Conservation (phyloP, 768 basidiomycete genomes). For the Boletellus ananas region DNA sequence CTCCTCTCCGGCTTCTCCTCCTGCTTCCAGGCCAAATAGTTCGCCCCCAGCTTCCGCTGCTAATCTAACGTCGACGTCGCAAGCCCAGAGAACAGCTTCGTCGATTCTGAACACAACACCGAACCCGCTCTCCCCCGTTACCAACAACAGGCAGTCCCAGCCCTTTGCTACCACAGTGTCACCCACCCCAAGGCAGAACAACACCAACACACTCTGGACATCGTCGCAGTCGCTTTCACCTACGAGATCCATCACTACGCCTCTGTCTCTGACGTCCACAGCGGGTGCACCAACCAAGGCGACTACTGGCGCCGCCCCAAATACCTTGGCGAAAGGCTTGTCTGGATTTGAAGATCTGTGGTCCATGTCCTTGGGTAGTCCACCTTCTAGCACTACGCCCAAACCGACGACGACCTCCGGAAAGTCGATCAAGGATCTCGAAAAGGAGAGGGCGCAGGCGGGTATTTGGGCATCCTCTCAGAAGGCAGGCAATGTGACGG, state of each 20-base stretch:
- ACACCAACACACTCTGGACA: conserved; percentile 18
- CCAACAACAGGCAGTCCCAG: conserved; percentile 23
- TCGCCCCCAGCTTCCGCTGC: conserved; percentile 19
- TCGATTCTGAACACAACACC: conserved; percentile 22
- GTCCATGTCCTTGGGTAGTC: conserved; percentile 68
- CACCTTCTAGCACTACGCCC: conserved; percentile 24
- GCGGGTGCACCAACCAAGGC: conserved; percentile 15
- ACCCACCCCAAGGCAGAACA: conserved; percentile 17
- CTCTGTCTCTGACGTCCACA: conserved; percentile 8
- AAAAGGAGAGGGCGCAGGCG: conserved; percentile 80
- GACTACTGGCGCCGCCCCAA: conserved; percentile 8
- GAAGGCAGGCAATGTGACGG: conserved; percentile 12
- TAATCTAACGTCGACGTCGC: conserved; percentile 9
- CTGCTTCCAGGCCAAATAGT: conserved; percentile 32
- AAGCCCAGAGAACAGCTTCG: conserved; percentile 14
- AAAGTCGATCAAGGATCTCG: conserved; percentile 87
- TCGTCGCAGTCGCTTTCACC: conserved; percentile 30
- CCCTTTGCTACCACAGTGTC: conserved; percentile 18
- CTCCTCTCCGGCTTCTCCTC: conserved; percentile 32
- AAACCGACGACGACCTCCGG: conserved; percentile 39
- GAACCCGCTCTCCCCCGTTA: conserved; percentile 26
- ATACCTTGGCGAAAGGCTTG: conserved; percentile 37
- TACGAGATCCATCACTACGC: conserved; percentile 6
- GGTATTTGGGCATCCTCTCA: conserved; percentile 64
- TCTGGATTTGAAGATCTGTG: conserved; percentile 86